Evolutionary conservation across 129 eudicot species (phyloP), one percentile per base, ranked within the genome.

Genomic region (Helichrysum umbraculigerum): DNA sequence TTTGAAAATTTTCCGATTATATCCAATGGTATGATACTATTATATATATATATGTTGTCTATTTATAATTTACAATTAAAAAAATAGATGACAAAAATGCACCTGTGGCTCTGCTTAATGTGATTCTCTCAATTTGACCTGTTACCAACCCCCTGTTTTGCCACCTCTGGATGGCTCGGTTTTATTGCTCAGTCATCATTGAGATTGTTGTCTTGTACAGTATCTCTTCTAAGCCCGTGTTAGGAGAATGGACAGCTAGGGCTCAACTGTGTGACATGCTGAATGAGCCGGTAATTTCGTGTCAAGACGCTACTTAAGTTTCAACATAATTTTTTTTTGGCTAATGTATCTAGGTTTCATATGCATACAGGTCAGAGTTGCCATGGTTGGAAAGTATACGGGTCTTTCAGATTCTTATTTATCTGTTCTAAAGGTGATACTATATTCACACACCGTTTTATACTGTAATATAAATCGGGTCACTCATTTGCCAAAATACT

Each of bases 351-450:
- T 28, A 44, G 71, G 19, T 20, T n/a, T 52, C 54, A 62, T 44
- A 22, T 57, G 42, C 63, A 30, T 69, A 73, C 85, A 92, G 98
- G 94, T 92, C 58, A 86, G 92, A 82, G 77, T 93, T 58, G 96
- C 98, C 30, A 90, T 93, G 98, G 98, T 93, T 39, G 96, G 98
- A 60, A 93, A 93, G 86, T 93, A 90, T 86, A 93, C 98, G 1
- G 96, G 94, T 41, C 96, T 90, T 77, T 76, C 96, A 50, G 98
- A 93, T 86, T 86, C 98, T 65, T 93, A 93, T 76, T 77, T 90
- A 29, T 93, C 96, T 79, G 98, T 93, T 28, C 86, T 93, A 66
- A 93, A 93, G 98, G 98, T 93, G 64, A 74, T 66, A 14, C 39
- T 14, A 79, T 6, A 42, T 42, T 39, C 30, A 30, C 29, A 29